Conservation (phyloP, 2,329 filamentous ascomycete genomes). For the Ascochyta fabae region DNA sequence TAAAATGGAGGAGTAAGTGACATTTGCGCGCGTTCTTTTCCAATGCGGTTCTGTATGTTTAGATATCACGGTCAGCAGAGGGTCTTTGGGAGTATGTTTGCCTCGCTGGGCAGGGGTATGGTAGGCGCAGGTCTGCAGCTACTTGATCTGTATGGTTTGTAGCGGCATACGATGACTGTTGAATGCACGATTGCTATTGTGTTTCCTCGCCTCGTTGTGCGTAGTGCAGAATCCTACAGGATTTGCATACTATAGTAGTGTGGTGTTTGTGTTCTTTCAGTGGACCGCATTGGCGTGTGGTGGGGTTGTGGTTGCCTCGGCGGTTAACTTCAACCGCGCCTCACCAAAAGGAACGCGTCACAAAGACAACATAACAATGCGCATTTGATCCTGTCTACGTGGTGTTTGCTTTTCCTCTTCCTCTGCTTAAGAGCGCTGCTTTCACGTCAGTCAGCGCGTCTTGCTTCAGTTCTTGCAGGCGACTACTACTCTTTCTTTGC, state of each 20-base stretch:
- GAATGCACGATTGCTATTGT: not conserved
- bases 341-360: slow-evolving; percentile 4
- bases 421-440: too few relatives aligned
- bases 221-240: too few relatives aligned
- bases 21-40: too few relatives aligned
- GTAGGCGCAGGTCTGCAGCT: not conserved
- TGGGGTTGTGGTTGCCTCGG: slow-evolving; percentile 5
- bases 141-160: not conserved
- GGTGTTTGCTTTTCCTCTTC: not conserved
- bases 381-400: not conserved
- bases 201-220: not conserved
- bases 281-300: not conserved
- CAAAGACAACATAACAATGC: not conserved
- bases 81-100: not conserved
- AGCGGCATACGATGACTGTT: not conserved
- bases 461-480: not conserved
- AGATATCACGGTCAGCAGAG: not conserved
- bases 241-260: not conserved
- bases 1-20: slow-evolving; percentile 44
- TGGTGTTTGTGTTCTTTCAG: not conserved
- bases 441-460: not conserved
- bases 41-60: not conserved
- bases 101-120: not conserved
- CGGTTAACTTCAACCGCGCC: not conserved
- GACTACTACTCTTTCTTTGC: not conserved